Evolutionary conservation across 129 eudicot genomes (phyloP).

Genomic region (Mikania micrantha): DNA sequence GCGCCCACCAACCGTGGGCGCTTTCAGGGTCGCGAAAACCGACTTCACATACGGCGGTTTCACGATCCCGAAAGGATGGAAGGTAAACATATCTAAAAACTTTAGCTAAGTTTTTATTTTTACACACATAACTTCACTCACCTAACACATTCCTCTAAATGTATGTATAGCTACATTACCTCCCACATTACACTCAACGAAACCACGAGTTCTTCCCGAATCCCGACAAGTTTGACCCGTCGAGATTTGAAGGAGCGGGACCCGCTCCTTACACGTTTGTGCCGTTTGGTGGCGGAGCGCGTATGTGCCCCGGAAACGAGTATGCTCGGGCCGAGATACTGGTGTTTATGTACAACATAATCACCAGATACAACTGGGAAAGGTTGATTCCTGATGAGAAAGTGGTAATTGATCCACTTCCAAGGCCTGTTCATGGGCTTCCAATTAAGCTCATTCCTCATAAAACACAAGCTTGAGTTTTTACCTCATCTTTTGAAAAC

Average conservation of each 20-base stretch:
- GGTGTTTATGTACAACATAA: constrained; percentile 34
- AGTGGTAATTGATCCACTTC: constrained; percentile 38
- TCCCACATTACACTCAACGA: constrained; percentile 38
- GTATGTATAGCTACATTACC: constrained; percentile 28
- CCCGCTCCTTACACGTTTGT: constrained; percentile 39
- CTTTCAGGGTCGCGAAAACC: constrained; percentile 35
- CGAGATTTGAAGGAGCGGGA: constrained; percentile 34
- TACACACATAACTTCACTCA: not conserved
- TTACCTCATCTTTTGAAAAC: not conserved
- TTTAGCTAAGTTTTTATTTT: too few species aligned
- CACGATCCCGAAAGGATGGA: constrained; percentile 39
- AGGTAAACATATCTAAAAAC: constrained; percentile 16
- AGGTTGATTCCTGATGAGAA: constrained; percentile 35
- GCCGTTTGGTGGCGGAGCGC: constrained; percentile 37
- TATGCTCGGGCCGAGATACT: constrained; percentile 34
- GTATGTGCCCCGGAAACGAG: constrained; percentile 39
- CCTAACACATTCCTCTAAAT: not conserved
- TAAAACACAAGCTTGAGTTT: constrained; percentile 5
- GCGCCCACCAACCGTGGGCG: constrained; percentile 39
- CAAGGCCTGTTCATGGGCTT: constrained; percentile 40
- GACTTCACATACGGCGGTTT: constrained; percentile 26
- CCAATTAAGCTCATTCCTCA: constrained; percentile 40
- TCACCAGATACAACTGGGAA: constrained; percentile 32
- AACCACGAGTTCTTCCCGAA: constrained; percentile 31
- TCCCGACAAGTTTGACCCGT: constrained; percentile 37